These are phyloP conservation scores for Leccinum uliginosum DNA, from an alignment of 768 basidiomycete species.

Conservation along the genomic window DNA sequence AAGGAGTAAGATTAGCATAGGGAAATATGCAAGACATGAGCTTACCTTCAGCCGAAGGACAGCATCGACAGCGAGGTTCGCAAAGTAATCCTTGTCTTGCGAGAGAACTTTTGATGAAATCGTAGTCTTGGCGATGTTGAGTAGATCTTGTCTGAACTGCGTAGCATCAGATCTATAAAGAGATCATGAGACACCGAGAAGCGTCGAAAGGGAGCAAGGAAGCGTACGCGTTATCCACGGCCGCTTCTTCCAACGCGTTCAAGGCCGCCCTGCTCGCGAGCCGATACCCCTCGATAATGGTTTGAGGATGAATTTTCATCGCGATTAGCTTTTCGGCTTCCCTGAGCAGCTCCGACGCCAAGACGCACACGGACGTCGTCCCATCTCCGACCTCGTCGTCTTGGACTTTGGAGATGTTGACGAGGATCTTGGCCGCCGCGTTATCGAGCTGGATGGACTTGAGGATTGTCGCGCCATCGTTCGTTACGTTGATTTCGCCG, in stretches of 20 bases:
- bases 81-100: conserved; percentile 97
- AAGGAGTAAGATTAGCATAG: conserved; percentile 1
- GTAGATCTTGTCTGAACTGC: conserved; percentile 82
- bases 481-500: conserved; percentile 94
- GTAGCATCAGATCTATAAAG: conserved; percentile 57
- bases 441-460: conserved; percentile 98
- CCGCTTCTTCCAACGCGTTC: conserved; percentile 75
- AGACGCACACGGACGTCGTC: conserved; percentile 85
- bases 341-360: conserved; percentile 85
- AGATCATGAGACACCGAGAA: not conserved
- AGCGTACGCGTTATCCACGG: conserved; percentile 79
- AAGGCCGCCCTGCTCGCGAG: conserved; percentile 86
- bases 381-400: conserved; percentile 99
- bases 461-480: conserved; percentile 97
- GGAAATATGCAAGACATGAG: not conserved
- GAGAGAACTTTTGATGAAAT: conserved; percentile 93
- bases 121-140: conserved; percentile 96
- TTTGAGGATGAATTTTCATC: conserved; percentile 95
- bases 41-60: conserved; percentile 83
- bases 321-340: conserved; percentile 95
- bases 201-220: not conserved
- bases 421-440: conserved; percentile 97
- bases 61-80: conserved; percentile 95
- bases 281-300: conserved; percentile 94
- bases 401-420: conserved; percentile 99